Evolutionary conservation across 805 yeast species (phyloP).

Genomic region (Saccharomycopsis sp.): DNA sequence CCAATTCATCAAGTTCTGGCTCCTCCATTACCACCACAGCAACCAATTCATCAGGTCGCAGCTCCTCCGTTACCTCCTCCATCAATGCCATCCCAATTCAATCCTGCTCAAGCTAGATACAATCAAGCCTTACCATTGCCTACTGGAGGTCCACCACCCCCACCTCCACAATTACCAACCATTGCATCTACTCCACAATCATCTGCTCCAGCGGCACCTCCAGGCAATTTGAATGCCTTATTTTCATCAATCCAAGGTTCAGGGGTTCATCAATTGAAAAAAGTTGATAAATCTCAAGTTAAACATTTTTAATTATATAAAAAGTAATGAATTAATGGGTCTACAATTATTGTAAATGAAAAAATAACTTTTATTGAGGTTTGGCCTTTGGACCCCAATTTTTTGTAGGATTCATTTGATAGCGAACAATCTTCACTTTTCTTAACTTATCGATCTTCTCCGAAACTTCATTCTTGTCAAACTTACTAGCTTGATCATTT

Average conservation of each 20-base stretch:
- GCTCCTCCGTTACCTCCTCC: background rate
- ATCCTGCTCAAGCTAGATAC: background rate
- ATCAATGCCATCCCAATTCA: background rate
- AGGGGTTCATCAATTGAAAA: constrained; percentile 53
- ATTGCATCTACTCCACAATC: constrained; percentile 25
- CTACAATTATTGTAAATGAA: too few species aligned
- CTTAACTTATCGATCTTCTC: too few species aligned
- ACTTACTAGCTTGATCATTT: constrained; percentile 46
- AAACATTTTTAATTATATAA: constrained; percentile 4
- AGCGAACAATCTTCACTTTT: constrained; percentile 72
- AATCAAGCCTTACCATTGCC: constrained; percentile 18
- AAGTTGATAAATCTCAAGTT: constrained; percentile 66
- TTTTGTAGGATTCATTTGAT: constrained; percentile 85
- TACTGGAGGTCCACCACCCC: constrained; percentile 27
- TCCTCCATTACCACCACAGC: background rate
- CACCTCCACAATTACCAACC: constrained; percentile 23
- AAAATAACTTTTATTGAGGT: constrained; percentile 29
- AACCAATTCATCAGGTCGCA: background rate
- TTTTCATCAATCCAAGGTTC: constrained; percentile 80
- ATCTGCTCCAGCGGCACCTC: constrained; percentile 18
- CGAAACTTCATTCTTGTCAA: constrained; percentile 39
- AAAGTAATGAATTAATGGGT: too few species aligned
- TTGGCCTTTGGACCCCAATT: constrained; percentile 97
- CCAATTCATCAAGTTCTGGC: background rate
- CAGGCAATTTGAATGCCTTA: constrained; percentile 61